Percentiles rank a stretch among this genome's conserved stretches.
These are phyloP conservation scores for Phytomonas sp. DNA, from an alignment of 208 protist genomes.

Conservation along the genomic window DNA sequence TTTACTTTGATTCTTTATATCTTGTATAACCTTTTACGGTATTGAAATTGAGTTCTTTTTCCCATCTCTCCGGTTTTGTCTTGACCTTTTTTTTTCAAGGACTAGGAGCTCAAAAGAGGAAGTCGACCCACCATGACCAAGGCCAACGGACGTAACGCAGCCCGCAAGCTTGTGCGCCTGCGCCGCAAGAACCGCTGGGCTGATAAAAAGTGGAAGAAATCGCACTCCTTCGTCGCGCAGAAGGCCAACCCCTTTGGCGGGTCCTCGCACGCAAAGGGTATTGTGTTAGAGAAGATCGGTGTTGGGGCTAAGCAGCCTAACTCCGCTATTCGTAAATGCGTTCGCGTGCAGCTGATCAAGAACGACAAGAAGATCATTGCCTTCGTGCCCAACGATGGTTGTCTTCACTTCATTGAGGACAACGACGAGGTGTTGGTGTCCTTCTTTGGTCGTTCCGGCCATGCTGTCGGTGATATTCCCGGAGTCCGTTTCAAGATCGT, in stretches of 20 bases:
- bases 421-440: constrained; percentile 99
- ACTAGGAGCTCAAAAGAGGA: no score
- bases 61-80: no score
- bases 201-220: constrained; percentile 98
- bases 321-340: constrained; percentile 99
- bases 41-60: no score
- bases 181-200: constrained; percentile 95
- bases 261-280: constrained; percentile 98
- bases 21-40: no score
- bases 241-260: constrained; percentile 98
- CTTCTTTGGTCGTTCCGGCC: constrained; percentile 98
- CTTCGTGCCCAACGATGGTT: constrained; percentile 99
- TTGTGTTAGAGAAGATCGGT: constrained; percentile 99
- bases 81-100: no score
- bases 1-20: no score
- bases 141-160: constrained; percentile 95
- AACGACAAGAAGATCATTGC: constrained; percentile 99
- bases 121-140: constrained; percentile 94
- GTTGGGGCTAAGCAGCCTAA: constrained; percentile 99
- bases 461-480: constrained; percentile 99
- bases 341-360: constrained; percentile 99
- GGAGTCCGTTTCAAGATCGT: constrained; percentile 99
- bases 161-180: constrained; percentile 93
- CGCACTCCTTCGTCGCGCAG: constrained; percentile 90
- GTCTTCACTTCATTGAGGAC: constrained; percentile 98